Evolutionary conservation across 1,284 basidiomycete species (phyloP).

Genomic region (Apiotrichum akiyoshidainum): DNA sequence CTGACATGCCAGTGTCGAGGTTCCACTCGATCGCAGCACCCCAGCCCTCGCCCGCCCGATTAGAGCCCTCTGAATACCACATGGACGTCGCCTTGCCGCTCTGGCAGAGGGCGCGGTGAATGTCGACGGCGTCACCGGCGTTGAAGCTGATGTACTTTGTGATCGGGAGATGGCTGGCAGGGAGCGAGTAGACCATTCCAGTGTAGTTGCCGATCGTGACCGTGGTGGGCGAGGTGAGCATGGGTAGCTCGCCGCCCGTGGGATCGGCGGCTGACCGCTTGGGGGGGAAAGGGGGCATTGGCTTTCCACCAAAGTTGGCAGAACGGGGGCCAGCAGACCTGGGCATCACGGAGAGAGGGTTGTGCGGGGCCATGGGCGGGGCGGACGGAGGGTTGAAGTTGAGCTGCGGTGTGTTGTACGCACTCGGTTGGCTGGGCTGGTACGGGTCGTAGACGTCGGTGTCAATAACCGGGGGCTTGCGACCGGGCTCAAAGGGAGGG

Average conservation of each 20-base stretch:
- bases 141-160: conserved; percentile 44
- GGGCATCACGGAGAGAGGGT: background rate
- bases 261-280: background rate
- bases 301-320: background rate
- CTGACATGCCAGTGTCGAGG: conserved; percentile 34
- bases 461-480: conserved; percentile 16
- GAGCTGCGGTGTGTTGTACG: conserved; percentile 14
- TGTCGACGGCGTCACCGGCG: conserved; percentile 39
- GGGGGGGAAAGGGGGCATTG: conserved; percentile 1
- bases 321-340: background rate
- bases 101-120: conserved; percentile 42
- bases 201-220: conserved; percentile 29
- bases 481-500: conserved; percentile 26
- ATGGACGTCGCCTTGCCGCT: conserved; percentile 26
- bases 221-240: conserved; percentile 34
- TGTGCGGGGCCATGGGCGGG: background rate
- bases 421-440: conserved; percentile 22
- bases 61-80: conserved; percentile 48
- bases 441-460: conserved; percentile 43
- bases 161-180: conserved; percentile 44
- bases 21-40: conserved; percentile 49
- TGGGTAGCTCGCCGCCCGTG: conserved; percentile 21
- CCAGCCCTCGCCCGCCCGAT: conserved; percentile 49
- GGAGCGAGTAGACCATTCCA: conserved; percentile 35
- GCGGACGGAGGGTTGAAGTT: background rate